phyloP scores from a whole-genome alignment of 108 stramenopile species.

The Nannochloropsis gaditana region DNA sequence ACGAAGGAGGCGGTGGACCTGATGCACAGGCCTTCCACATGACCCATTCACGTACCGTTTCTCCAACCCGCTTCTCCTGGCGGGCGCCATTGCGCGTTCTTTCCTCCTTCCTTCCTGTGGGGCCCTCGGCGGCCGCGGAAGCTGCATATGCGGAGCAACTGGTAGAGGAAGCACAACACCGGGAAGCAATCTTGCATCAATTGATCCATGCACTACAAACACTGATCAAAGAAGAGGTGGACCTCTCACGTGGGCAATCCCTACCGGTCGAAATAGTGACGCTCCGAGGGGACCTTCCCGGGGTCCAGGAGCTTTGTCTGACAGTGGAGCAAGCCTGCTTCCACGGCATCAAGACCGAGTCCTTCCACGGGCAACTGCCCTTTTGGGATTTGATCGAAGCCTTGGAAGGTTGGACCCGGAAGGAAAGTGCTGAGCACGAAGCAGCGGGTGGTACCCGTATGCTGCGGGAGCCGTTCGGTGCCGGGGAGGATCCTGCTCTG shows the following conservation, averaged over 20 bases:
- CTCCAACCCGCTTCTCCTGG: background rate
- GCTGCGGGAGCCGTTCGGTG: background rate
- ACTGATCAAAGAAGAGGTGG: background rate
- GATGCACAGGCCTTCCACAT: background rate
- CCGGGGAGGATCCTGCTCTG: background rate
- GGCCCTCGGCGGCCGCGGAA: background rate
- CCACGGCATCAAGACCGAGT: background rate
- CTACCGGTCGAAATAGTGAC: background rate
- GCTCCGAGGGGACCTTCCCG: background rate
- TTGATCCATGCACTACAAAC: background rate
- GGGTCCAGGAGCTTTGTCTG: slow-evolving; percentile 13
- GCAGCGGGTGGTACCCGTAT: background rate
- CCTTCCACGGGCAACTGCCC: background rate
- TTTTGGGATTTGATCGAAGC: slow-evolving; percentile 2
- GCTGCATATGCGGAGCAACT: background rate
- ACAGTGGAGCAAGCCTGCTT: slow-evolving; percentile 10
- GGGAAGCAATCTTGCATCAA: background rate
- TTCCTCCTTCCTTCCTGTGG: background rate
- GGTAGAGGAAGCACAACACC: background rate
- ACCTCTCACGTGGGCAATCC: background rate
- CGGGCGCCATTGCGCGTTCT: background rate
- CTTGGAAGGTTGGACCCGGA: background rate
- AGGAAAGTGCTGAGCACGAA: background rate
- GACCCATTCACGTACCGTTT: background rate
- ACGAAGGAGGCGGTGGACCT: too few species aligned